A percentile compares a stretch with the other conserved stretches of the same genome.
These are phyloP conservation scores for Mycena indigotica DNA, from an alignment of 768 basidiomycete species.

Conservation along the genomic window DNA sequence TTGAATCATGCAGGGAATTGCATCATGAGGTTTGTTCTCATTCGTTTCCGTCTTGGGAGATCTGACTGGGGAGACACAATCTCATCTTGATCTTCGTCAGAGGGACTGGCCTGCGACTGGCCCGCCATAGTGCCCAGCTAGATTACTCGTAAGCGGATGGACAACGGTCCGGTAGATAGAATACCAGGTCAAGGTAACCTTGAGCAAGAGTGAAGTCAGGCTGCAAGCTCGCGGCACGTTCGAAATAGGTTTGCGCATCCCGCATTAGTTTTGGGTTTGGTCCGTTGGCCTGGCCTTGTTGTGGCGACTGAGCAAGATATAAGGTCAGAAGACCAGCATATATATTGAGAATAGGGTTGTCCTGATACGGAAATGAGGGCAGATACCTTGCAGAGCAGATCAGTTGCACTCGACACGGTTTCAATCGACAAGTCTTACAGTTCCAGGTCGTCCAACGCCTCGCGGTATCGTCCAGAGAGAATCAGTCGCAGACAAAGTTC, in stretches of 20 bases:
- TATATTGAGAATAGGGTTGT: conserved; percentile 75
- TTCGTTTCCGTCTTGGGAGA: conserved; percentile 29
- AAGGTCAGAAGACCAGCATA: conserved; percentile 81
- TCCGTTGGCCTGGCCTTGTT: conserved; percentile 1
- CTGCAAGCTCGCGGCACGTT: conserved; percentile 63
- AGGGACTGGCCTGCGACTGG: no score
- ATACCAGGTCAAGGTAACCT: conserved; percentile 57
- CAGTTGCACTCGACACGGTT: neutral
- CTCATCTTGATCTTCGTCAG: no score
- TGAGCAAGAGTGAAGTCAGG: conserved; percentile 55
- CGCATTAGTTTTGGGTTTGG: conserved; percentile 43
- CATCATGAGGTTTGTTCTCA: no score
- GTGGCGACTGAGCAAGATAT: conserved; percentile 56
- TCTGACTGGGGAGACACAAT: conserved; percentile 25
- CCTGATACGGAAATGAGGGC: conserved; percentile 85
- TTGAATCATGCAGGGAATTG: no score
- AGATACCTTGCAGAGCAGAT: conserved; percentile 60
- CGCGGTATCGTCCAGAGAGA: conserved; percentile 53
- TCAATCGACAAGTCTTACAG: conserved; percentile 58
- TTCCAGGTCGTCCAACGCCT: conserved; percentile 84
- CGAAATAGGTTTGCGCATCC: conserved; percentile 65
- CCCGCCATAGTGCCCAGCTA: no score
- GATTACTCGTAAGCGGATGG: no score
- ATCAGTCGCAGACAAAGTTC: conserved; percentile 76
- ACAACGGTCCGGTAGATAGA: no score